Evolutionary conservation across 495 filamentous ascomycete species (phyloP).

Genomic region (Pseudevernia furfuracea): DNA sequence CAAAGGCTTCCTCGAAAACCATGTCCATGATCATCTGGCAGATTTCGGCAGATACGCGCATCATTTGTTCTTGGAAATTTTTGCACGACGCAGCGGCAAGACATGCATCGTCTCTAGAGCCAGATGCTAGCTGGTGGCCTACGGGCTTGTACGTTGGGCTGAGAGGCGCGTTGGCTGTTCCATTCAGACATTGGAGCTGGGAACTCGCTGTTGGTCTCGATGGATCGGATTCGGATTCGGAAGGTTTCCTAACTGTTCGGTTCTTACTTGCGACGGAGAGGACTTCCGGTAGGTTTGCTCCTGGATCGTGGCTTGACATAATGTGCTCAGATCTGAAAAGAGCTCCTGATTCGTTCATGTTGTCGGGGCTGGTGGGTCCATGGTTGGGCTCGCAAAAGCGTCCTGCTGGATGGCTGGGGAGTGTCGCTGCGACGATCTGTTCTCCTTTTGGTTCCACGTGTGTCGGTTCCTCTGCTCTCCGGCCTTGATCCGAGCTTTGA

Average conservation of each 20-base stretch:
- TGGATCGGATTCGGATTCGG: neutral
- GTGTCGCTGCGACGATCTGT: neutral
- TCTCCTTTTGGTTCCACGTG: neutral
- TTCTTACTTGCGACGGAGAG: neutral
- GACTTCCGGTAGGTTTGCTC: neutral
- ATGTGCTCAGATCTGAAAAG: neutral
- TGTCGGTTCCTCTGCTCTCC: neutral
- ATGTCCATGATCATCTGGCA: slow-evolving; percentile 16
- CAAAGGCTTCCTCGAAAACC: slow-evolving; percentile 15
- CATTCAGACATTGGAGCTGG: neutral
- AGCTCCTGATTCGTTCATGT: neutral
- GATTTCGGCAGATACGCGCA: slow-evolving; percentile 7
- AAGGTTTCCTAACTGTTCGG: neutral
- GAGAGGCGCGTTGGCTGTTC: neutral
- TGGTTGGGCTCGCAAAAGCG: neutral
- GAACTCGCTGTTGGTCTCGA: neutral
- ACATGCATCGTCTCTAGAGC: no score
- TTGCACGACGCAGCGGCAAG: neutral
- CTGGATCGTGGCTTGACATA: neutral
- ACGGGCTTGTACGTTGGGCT: neutral
- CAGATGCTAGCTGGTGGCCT: neutral
- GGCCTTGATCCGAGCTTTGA: neutral
- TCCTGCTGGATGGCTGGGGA: neutral
- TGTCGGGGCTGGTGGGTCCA: neutral
- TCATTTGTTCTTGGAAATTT: slow-evolving; percentile 1